These are phyloP conservation scores for Phytophthora melonis DNA, from an alignment of 352 stramenopile species.

Conservation along the genomic window DNA sequence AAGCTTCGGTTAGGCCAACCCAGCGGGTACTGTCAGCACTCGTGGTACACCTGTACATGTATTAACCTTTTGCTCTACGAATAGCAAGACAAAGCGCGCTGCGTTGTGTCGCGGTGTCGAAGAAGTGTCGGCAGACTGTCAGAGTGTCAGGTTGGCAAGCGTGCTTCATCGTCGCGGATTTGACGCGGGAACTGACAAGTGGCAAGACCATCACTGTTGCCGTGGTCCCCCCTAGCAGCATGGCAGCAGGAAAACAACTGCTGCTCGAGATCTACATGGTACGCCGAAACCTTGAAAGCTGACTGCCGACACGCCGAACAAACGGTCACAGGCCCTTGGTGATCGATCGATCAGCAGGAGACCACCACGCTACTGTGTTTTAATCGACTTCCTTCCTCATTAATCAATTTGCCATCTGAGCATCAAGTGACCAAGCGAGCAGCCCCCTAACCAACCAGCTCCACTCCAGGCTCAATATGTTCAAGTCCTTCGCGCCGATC, in stretches of 20 bases:
- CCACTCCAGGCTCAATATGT: constrained; percentile 7
- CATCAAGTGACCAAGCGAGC: constrained; percentile 4
- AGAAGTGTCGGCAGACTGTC: no score
- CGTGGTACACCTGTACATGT: no score
- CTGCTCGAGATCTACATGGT: not conserved
- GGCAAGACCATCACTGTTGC: not conserved
- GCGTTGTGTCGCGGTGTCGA: no score
- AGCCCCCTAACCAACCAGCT: not conserved
- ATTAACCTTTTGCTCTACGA: no score
- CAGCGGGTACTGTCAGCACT: no score
- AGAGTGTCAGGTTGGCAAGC: not conserved
- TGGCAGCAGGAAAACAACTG: not conserved
- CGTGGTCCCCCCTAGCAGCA: not conserved
- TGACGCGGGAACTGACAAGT: not conserved
- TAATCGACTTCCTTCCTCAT: not conserved
- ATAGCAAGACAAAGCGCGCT: no score
- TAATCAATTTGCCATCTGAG: constrained; percentile 1
- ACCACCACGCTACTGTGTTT: not conserved
- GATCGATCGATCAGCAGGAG: not conserved
- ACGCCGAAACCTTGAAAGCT: not conserved
- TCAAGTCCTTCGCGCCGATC: constrained; percentile 18
- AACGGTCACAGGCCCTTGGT: not conserved
- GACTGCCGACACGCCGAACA: not conserved
- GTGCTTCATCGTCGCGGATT: not conserved
- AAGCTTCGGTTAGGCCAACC: no score